Evolutionary conservation across 108 stramenopile genomes (phyloP), one percentile per base, ranked within the genome.

Genomic region (Bacterosira constricta): DNA sequence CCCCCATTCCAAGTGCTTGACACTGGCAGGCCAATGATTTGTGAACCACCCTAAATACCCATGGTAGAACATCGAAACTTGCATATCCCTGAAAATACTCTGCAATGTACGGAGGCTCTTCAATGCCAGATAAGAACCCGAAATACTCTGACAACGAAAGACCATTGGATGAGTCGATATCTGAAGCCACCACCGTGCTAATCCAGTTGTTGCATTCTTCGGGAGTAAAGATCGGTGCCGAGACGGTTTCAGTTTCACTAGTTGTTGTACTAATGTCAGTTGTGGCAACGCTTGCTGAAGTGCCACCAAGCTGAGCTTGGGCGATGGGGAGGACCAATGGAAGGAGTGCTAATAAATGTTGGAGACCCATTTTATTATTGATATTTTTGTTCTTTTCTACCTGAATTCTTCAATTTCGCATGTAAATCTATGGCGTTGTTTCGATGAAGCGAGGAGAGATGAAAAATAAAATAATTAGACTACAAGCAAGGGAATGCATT

Each of bases 21-120:
- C 59, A 60, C 15, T 38, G 38, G 18, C 59, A 60, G 1, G 59
- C 59, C 15, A 60, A 20, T 13, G 41, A 42, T 7, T 60, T 60
- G 36, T 60, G 59, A 13, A 60, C 59, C 4, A 34, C 59, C 23
- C 41, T 1, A 7, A 60, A 60, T 10, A 39, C 23, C 59, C 59
- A 60, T 13, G 59, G 15, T 10, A 60, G 59, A 13, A 37, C 21
- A 25, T 36, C 7, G 59, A 42, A 60, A 23, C 21, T 42, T 0
- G 38, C 8, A 2, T 37, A 31, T 6, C 7, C 23, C n/a, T 20
- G 15, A 15, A 60, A 60, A 8, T 60, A 60, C 10, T 23, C 59
- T 11, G 59, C 59, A 27, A 60, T n/a, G 36, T 60, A 38, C 41
- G 59, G 59, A 36, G 59, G 59, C 0, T 60, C 59, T 23, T 60